Evolutionary conservation across 1,139 yeast species (phyloP).

Genomic region (Pichia sp.): DNA sequence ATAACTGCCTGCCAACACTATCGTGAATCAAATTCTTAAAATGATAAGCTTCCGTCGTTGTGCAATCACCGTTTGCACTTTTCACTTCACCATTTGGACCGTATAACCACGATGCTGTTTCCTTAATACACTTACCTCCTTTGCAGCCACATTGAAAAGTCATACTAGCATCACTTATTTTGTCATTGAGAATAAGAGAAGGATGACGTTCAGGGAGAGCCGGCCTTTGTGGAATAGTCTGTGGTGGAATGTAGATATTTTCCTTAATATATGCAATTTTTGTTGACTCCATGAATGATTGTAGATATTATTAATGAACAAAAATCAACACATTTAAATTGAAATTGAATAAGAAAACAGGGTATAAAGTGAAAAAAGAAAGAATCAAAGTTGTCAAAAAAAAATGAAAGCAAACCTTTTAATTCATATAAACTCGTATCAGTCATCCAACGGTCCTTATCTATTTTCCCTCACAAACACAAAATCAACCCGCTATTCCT

Average conservation of each 20-base stretch:
- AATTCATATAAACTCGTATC: too few species aligned
- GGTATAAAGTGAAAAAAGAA: too few species aligned
- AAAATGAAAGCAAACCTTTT: too few species aligned
- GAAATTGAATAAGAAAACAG: too few species aligned
- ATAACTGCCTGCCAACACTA: slow-evolving; percentile 25
- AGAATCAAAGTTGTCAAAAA: too few species aligned
- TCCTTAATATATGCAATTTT: slow-evolving; percentile 34
- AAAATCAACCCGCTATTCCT: too few species aligned
- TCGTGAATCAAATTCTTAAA: slow-evolving; percentile 24
- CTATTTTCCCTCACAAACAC: too few species aligned
- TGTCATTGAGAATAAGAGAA: slow-evolving; percentile 41
- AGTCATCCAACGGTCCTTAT: too few species aligned
- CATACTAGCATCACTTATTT: slow-evolving; percentile 39
- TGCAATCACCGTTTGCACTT: slow-evolving; percentile 19
- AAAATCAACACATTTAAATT: not conserved
- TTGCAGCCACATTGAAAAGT: slow-evolving; percentile 42
- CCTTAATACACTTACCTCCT: slow-evolving; percentile 41
- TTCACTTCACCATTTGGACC: slow-evolving; percentile 30
- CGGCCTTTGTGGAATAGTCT: slow-evolving; percentile 20
- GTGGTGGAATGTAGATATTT: slow-evolving; percentile 42
- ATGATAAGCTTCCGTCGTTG: slow-evolving; percentile 24
- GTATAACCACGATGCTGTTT: slow-evolving; percentile 39
- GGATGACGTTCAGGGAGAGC: slow-evolving; percentile 42
- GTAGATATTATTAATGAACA: not conserved
- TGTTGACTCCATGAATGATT: slow-evolving; percentile 35